Percentiles rank a stretch among this genome's conserved stretches.
Conservation (phyloP, 2,329 filamentous ascomycete species). For the Orbilia javanica region DNA sequence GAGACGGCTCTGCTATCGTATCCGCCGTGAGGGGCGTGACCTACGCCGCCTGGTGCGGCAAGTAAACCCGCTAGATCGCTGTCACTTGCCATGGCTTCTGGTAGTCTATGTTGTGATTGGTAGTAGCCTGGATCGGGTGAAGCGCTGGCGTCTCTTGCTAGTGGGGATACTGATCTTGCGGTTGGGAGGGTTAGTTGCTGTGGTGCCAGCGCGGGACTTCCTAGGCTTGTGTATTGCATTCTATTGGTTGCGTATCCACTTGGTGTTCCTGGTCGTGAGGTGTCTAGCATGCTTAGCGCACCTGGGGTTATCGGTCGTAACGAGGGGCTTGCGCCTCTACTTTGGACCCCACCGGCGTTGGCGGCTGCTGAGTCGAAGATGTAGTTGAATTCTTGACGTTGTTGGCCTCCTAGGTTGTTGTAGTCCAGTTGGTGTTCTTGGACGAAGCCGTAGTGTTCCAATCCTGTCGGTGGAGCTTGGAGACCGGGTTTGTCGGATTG, state of each 20-base stretch:
- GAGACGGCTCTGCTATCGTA: slow-evolving; percentile 29
- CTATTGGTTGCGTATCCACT: background rate
- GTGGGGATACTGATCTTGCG: slow-evolving; percentile 25
- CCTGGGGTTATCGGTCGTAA: slow-evolving; percentile 13
- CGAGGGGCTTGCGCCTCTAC: background rate
- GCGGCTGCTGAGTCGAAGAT: slow-evolving; percentile 29
- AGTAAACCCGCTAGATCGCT: slow-evolving; percentile 45
- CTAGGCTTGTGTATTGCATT: slow-evolving; percentile 11
- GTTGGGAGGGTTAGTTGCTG: slow-evolving; percentile 26
- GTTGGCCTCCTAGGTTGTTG: slow-evolving; percentile 29
- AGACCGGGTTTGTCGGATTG: slow-evolving; percentile 34
- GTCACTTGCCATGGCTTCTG: slow-evolving; percentile 32
- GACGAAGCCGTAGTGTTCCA: slow-evolving; percentile 50
- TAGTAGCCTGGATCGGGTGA: background rate
- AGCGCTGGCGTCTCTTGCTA: slow-evolving; percentile 8
- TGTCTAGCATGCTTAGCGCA: slow-evolving; percentile 7
- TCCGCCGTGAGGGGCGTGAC: background rate
- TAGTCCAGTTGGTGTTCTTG: slow-evolving; percentile 46
- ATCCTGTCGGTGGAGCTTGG: slow-evolving; percentile 8
- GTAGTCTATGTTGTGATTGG: slow-evolving; percentile 5
- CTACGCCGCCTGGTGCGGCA: slow-evolving; percentile 13
- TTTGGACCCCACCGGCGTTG: slow-evolving; percentile 1
- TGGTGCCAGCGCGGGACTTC: slow-evolving; percentile 30
- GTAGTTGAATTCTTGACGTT: slow-evolving; percentile 40
- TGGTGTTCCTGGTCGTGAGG: slow-evolving; percentile 32